Conservation (phyloP, 2,329 filamentous ascomycete species). For the Aspergillus sp. region DNA sequence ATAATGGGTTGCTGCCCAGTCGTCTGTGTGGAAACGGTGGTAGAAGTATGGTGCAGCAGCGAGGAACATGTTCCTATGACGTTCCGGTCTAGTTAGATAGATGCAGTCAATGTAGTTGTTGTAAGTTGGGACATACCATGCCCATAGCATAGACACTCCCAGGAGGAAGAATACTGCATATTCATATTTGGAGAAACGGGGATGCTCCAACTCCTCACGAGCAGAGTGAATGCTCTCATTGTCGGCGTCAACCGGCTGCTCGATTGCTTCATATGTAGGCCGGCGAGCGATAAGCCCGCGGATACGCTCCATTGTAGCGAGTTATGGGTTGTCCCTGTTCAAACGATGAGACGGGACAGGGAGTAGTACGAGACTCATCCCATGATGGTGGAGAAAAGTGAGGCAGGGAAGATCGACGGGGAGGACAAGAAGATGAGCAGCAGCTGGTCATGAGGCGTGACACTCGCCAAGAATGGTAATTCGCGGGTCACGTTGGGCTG, state of each 20-base stretch:
- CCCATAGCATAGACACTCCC: constrained; percentile 94
- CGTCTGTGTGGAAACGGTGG: constrained; percentile 69
- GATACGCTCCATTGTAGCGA: constrained; percentile 36
- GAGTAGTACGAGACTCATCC: constrained; percentile 7
- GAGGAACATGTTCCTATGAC: constrained; percentile 93
- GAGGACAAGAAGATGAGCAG: background rate
- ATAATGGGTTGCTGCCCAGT: constrained; percentile 77
- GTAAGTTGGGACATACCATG: constrained; percentile 65
- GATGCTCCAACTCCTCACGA: constrained; percentile 11
- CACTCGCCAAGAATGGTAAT: constrained; percentile 10
- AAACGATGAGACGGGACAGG: background rate
- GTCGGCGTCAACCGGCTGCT: constrained; percentile 29
- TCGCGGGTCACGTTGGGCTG: constrained; percentile 8
- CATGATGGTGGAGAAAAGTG: constrained; percentile 13
- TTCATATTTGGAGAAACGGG: constrained; percentile 76
- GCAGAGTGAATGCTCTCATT: constrained; percentile 30
- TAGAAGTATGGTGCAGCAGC: constrained; percentile 94
- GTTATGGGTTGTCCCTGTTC: constrained; percentile 1
- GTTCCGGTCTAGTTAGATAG: constrained; percentile 4
- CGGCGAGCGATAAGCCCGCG: constrained; percentile 35
- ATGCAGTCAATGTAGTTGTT: background rate
- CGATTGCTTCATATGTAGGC: constrained; percentile 32
- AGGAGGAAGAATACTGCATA: constrained; percentile 83
- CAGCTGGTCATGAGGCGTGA: constrained; percentile 8
- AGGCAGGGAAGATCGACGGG: constrained; percentile 18